Percentiles rank a stretch among this genome's conserved stretches.
phyloP scores from a whole-genome alignment of 2,329 filamentous ascomycete species.

The Paraphoma sp. region DNA sequence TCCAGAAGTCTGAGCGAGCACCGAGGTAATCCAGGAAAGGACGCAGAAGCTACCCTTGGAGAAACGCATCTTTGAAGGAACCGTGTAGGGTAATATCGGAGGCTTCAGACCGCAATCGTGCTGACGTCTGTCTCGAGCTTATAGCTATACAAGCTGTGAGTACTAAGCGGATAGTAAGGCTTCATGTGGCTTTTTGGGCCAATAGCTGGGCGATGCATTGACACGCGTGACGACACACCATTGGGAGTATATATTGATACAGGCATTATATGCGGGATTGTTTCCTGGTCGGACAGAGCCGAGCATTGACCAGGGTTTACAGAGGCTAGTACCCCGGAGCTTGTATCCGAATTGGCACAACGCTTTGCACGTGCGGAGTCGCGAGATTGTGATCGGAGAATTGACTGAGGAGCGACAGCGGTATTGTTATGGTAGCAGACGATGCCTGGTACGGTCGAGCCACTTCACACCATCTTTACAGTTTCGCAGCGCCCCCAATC shows the following conservation, averaged over 20 bases:
- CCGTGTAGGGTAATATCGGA: background rate
- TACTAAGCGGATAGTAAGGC: background rate
- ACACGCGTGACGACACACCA: constrained; percentile 16
- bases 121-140: background rate
- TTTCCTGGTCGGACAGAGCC: constrained; percentile 17
- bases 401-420: background rate
- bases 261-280: constrained; percentile 15
- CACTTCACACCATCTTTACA: constrained; percentile 5
- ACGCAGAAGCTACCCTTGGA: constrained; percentile 12
- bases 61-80: constrained; percentile 16
- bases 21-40: constrained; percentile 3
- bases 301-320: constrained; percentile 1
- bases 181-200: background rate
- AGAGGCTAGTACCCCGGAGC: constrained; percentile 16
- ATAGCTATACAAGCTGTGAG: background rate
- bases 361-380: background rate
- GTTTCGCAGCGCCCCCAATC: constrained; percentile 22
- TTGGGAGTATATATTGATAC: constrained; percentile 11
- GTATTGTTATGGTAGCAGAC: background rate
- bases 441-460: background rate
- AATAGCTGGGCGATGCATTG: constrained; percentile 11
- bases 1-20: constrained; percentile 39
- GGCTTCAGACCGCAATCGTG: background rate
- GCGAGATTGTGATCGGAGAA: background rate
- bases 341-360: constrained; percentile 2